Base-by-base conservation (phyloP, 371 early-diverging fungal species). In the Mortierella sp. region DNA sequence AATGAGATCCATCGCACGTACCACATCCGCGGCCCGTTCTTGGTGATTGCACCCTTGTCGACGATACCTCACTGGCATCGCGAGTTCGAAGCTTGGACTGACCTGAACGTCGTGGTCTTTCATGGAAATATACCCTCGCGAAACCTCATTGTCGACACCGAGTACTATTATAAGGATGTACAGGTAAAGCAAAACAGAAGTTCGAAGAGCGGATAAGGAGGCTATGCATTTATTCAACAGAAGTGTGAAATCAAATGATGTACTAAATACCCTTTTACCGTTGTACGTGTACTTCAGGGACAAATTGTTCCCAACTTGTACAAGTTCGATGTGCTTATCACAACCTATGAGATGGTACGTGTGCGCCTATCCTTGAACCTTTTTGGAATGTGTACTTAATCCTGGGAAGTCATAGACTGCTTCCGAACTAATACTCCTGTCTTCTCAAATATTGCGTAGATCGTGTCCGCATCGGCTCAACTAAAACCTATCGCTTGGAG, bases 341-440 rank as follows among this genome's bases (percentile, higher is more conserved):
- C 95, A 0, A 93, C 94, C n/a, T 94, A 94, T 68, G 94, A 95
- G 66, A 94, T 94, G 95, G 91, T 89, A 42, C 82, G 17, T 11
- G 14, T 34, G 14, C 14, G n/a, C n/a, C n/a, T n/a, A n/a, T n/a
- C n/a, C n/a, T n/a, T n/a, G n/a, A n/a, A n/a, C n/a, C n/a, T 1
- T 34, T 34, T 4, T 34, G 1, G 88, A 69, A 57, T 72, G 12
- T 81, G 79, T 37, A 43, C 43, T 6, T 11, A 34, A 32, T 30
- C 34, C 32, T 32, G 32, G 37, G 14, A 34, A 14, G 37, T 34
- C 7, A 34, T 11, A 34, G 9, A 30, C 15, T 30, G 32, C 19
- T 31, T 11, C 28, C 11, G 17, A 9, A 1, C 15, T n/a, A 12
- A n/a, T 1, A 1, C 6, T 30, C 24, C 27, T 60, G 34, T 48